Conservation (phyloP, 176 grass and related monocot genomes). For the Lolium perenne region DNA sequence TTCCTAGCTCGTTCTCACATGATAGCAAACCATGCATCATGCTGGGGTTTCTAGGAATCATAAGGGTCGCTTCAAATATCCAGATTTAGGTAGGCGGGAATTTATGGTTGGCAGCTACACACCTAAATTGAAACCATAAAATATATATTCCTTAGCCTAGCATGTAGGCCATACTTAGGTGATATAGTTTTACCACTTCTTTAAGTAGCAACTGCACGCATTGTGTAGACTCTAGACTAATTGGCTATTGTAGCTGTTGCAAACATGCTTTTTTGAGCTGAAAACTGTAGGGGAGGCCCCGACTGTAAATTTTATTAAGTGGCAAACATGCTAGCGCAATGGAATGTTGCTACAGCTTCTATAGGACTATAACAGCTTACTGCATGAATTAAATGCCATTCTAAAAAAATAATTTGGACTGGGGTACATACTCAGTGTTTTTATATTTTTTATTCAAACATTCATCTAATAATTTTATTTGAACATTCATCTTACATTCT, state of each 20-base stretch:
- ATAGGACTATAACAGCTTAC: too few relatives aligned
- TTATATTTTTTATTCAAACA: conserved; percentile 17
- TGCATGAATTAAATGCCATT: too few relatives aligned
- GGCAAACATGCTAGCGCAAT: background rate
- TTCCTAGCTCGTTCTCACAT: background rate
- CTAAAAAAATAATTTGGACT: background rate
- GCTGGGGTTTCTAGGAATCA: background rate
- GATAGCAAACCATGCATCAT: background rate
- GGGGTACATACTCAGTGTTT: background rate
- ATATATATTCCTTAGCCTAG: background rate
- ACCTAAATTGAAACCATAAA: background rate
- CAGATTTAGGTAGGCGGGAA: background rate
- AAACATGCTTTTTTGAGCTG: background rate
- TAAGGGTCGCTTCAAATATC: background rate
- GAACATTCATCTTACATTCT: background rate
- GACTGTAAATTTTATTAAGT: background rate
- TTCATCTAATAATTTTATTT: conserved; percentile 14
- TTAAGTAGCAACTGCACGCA: conserved; percentile 25
- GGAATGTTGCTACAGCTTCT: too few relatives aligned
- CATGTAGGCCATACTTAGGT: background rate
- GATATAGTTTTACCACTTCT: conserved; percentile 25
- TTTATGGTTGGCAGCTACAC: background rate
- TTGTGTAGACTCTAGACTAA: conserved; percentile 7
- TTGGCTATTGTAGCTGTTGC: conserved; percentile 1
- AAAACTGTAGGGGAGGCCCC: too few relatives aligned